A percentile compares a stretch with the other conserved stretches of the same genome.
These are phyloP conservation scores for Zymoseptoria passerinii DNA, from an alignment of 2,329 filamentous ascomycete genomes.

Conservation along the genomic window DNA sequence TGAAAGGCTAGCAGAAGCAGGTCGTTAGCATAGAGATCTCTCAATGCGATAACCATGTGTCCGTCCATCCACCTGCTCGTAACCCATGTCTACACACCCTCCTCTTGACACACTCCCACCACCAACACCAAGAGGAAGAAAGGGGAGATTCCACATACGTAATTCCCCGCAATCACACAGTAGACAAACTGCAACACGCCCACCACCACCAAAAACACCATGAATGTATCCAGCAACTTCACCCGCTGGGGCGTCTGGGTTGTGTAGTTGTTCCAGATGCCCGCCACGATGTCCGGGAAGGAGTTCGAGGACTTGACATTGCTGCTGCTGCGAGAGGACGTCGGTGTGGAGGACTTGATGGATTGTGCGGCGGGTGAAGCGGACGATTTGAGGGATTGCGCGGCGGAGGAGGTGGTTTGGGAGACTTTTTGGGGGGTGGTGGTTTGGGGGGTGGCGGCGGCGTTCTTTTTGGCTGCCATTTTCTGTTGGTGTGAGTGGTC, in stretches of 20 bases:
- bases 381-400: conserved; percentile 12
- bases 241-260: conserved; percentile 78
- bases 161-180: conserved; percentile 86
- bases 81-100: neutral
- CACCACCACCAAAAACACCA: conserved; percentile 76
- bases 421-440: conserved; percentile 17
- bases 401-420: conserved; percentile 13
- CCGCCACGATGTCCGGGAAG: conserved; percentile 52
- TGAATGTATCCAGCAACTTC: conserved; percentile 85
- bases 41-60: neutral
- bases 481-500: neutral
- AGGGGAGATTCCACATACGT: conserved; percentile 53
- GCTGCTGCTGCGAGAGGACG: conserved; percentile 14
- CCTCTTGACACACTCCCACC: neutral
- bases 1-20: conserved; percentile 69
- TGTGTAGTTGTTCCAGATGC: conserved; percentile 70
- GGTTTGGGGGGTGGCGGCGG: conserved; percentile 11
- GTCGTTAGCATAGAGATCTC: neutral
- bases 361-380: conserved; percentile 15
- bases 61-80: neutral
- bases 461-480: conserved; percentile 24
- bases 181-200: conserved; percentile 91
- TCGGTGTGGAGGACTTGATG: conserved; percentile 10
- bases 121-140: neutral
- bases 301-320: conserved; percentile 13